Percentiles rank a stretch among this genome's conserved stretches.
These are phyloP conservation scores for Populus ilicifolia DNA, from an alignment of 345 rosid genomes.

Conservation along the genomic window DNA sequence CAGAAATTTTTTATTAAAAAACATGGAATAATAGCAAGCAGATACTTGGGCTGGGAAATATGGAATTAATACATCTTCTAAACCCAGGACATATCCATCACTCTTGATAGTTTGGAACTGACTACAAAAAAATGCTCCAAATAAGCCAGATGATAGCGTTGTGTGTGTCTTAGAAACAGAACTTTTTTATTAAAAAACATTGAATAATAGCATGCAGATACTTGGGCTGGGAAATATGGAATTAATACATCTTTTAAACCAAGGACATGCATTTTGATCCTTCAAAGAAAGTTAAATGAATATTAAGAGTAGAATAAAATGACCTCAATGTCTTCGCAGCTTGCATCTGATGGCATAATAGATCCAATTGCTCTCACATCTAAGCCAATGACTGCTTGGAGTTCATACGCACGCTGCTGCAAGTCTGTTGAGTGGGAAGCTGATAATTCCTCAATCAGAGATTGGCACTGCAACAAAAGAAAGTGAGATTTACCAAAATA, in stretches of 20 bases:
- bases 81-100: background rate
- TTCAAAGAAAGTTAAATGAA: background rate
- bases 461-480: constrained; percentile 65
- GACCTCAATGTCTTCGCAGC: constrained; percentile 97
- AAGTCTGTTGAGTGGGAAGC: constrained; percentile 96
- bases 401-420: constrained; percentile 98
- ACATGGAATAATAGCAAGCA: no score
- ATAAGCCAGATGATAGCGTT: background rate
- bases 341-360: constrained; percentile 82
- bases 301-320: background rate
- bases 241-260: background rate
- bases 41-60: background rate
- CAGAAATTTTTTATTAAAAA: no score
- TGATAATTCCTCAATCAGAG: constrained; percentile 77
- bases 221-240: background rate
- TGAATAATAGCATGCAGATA: background rate
- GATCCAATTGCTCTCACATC: constrained; percentile 62
- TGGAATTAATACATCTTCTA: background rate
- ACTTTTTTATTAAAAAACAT: background rate
- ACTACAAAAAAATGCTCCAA: background rate
- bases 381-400: constrained; percentile 65
- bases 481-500: background rate
- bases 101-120: no score
- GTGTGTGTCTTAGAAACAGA: background rate
- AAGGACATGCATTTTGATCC: background rate